These are phyloP conservation scores for Beauveria caledonica DNA, from an alignment of 2,329 filamentous ascomycete genomes.

Conservation along the genomic window DNA sequence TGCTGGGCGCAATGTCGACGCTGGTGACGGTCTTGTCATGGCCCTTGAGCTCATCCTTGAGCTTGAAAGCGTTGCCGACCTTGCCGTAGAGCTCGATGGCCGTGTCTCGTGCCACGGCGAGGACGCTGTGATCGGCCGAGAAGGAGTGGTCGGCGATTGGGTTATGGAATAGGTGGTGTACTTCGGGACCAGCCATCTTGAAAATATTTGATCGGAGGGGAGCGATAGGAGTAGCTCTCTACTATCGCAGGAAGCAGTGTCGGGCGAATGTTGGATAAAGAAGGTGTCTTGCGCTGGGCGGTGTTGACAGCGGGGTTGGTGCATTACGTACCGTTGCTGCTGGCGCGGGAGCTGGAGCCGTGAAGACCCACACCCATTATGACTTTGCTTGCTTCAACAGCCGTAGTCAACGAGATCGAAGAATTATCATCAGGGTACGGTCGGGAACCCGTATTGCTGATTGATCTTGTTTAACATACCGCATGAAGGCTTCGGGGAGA, in stretches of 20 bases:
- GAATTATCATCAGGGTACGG: too few species aligned
- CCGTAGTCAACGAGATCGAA: too few species aligned
- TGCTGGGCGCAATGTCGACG: conserved; percentile 87
- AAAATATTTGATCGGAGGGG: conserved; percentile 3
- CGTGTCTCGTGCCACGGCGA: conserved; percentile 87
- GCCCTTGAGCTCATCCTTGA: conserved; percentile 88
- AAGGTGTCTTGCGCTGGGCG: background rate
- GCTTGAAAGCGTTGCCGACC: conserved; percentile 64
- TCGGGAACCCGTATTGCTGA: too few species aligned
- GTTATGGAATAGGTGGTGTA: conserved; percentile 93
- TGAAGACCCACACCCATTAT: too few species aligned
- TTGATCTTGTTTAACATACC: too few species aligned
- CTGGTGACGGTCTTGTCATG: conserved; percentile 97
- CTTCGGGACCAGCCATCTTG: conserved; percentile 77
- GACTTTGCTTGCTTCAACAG: too few species aligned
- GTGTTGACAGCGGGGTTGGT: conserved; percentile 1
- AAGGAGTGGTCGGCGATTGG: conserved; percentile 98
- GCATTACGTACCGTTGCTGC: conserved; percentile 9
- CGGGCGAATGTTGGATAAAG: conserved; percentile 1
- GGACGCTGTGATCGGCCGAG: conserved; percentile 78
- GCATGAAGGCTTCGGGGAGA: too few species aligned
- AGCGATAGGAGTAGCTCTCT: conserved; percentile 69
- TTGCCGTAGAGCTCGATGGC: conserved; percentile 80
- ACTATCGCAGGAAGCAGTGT: conserved; percentile 57
- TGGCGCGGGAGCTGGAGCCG: background rate